These are phyloP conservation scores for Excoecaria cochinchinensis DNA, from an alignment of 345 rosid genomes.

Conservation along the genomic window DNA sequence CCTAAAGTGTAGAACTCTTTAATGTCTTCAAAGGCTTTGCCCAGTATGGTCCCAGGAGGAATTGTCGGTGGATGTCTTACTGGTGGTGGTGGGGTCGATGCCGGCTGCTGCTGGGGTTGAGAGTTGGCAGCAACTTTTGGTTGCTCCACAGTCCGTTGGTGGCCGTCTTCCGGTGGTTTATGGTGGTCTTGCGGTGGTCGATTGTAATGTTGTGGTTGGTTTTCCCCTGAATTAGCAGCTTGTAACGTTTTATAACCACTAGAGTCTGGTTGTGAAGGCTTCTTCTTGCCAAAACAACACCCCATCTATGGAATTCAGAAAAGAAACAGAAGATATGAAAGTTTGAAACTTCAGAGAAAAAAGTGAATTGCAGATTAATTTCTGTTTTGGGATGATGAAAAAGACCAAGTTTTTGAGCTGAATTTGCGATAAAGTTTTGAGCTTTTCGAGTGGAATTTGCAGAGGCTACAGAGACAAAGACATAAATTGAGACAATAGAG, in stretches of 20 bases:
- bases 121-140: slow-evolving; percentile 30
- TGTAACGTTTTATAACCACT: slow-evolving; percentile 29
- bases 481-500: neutral
- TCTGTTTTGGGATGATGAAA: neutral
- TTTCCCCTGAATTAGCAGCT: slow-evolving; percentile 24
- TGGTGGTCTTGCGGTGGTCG: slow-evolving; percentile 18
- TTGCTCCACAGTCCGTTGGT: slow-evolving; percentile 22
- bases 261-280: slow-evolving; percentile 28
- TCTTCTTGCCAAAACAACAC: slow-evolving; percentile 51
- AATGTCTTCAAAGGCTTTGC: slow-evolving; percentile 67
- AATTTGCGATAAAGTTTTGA: neutral
- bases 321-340: neutral
- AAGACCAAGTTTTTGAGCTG: neutral
- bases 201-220: slow-evolving; percentile 17
- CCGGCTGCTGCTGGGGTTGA: neutral
- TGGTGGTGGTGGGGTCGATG: neutral
- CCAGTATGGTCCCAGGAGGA: slow-evolving; percentile 48
- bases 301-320: slow-evolving; percentile 46
- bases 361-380: no score
- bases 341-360: neutral
- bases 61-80: slow-evolving; percentile 20
- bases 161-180: slow-evolving; percentile 20
- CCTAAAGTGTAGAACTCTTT: slow-evolving; percentile 52
- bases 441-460: neutral
- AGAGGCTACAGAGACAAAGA: neutral